These are phyloP conservation scores for Blastobotrys persicus DNA, from an alignment of 1,139 yeast species.

Conservation along the genomic window DNA sequence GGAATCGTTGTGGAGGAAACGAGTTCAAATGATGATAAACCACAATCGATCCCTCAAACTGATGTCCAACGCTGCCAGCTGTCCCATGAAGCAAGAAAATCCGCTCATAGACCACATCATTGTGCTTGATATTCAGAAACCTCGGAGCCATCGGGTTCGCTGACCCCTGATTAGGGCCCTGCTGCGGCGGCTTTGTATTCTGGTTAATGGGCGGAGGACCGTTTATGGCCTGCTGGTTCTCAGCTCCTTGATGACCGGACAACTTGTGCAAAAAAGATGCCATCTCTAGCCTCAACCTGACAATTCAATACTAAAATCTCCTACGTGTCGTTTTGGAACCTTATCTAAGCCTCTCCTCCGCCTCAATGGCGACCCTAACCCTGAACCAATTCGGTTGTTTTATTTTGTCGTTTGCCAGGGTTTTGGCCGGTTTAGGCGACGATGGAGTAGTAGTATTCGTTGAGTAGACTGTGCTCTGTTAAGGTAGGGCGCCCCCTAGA, in stretches of 20 bases:
- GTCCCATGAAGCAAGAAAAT: slow-evolving; percentile 35
- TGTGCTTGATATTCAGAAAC: slow-evolving; percentile 25
- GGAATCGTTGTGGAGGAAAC: slow-evolving; percentile 70
- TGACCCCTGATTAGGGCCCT: background rate
- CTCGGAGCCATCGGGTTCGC: slow-evolving; percentile 22
- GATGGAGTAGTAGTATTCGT: too few relatives aligned
- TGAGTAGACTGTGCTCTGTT: too few relatives aligned
- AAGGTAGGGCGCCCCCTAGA: too few relatives aligned
- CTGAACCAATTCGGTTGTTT: too few relatives aligned
- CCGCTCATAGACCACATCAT: slow-evolving; percentile 34
- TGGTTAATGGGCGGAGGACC: slow-evolving; percentile 41
- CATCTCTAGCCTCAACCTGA: background rate
- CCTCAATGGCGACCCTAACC: background rate
- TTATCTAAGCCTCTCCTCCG: too few relatives aligned
- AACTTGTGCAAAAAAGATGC: slow-evolving; percentile 19
- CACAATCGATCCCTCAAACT: slow-evolving; percentile 38
- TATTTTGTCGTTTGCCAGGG: too few relatives aligned
- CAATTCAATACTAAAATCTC: background rate
- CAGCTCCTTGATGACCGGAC: slow-evolving; percentile 60
- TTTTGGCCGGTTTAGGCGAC: too few relatives aligned
- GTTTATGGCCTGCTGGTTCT: slow-evolving; percentile 59
- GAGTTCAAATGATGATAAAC: slow-evolving; percentile 48
- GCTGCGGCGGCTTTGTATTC: background rate
- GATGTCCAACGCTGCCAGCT: slow-evolving; percentile 28
- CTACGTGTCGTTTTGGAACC: background rate